Evolutionary conservation across 257 asterid species (phyloP), one percentile per base, ranked within the genome.

Genomic region (Nicotiana otophora): DNA sequence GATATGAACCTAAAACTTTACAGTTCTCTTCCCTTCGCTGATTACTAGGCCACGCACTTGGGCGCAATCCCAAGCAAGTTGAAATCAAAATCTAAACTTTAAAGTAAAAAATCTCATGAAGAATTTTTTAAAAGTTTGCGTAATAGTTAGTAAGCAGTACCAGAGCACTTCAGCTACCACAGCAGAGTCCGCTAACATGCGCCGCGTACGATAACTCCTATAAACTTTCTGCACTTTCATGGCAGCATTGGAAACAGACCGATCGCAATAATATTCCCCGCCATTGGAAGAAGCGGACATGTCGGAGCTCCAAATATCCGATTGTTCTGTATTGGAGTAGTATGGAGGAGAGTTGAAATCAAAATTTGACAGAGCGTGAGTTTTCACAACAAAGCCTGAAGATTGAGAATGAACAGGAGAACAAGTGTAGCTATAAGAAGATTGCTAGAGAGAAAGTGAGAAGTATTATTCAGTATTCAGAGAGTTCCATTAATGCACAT

Each of bases 131-230:
- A 19, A 4, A 66, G 28, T 5, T 2, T 7, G 7, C 46, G 20
- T 46, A 7, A 31, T 66, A 3, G 26, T 34, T 39, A 69, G 39
- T 15, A 36, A 48, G 62, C 80, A 74, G 51, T 67, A 53, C 99
- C 98, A 94, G 76, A 96, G 93, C 82, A 93, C 97, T 86, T 94
- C 99, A 26, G 92, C 98, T 46, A 96, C 98, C 15, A 96, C 98
- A 16, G 99, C 98, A 34, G 98, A 93, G 88, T 96, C 99, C 4
- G 99, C 99, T 86, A 94, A 86, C 98, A 92, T 96, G 86, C 99
- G 98, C 75, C 98, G 93, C 0, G 98, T 96, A 51, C 99, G 97
- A 60, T 96, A 94, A 77, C 99, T 84, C 85, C 98, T 86, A 63
- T 96, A 94, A 77, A 87, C 97, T 95, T 94, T 96, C 93, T 96